phyloP scores from a whole-genome alignment of 805 yeast genomes.

The Tetrapisispora namnaoensis region DNA sequence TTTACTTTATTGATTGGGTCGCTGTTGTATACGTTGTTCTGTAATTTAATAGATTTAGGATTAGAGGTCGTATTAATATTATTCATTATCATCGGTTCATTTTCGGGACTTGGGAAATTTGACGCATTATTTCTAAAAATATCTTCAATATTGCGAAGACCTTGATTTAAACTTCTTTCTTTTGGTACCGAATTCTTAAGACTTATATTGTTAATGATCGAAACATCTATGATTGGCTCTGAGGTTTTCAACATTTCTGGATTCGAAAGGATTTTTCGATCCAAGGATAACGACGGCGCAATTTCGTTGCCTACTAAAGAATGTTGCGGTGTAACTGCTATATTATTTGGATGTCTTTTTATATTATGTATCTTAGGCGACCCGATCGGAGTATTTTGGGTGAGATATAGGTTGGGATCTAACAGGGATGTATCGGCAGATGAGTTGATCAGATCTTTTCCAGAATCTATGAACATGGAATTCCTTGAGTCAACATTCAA shows the following conservation, averaged over 20 bases:
- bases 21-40: not conserved
- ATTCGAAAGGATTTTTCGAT: not conserved
- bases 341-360: not conserved
- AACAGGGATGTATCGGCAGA: not conserved
- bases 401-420: not conserved
- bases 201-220: not conserved
- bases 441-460: not conserved
- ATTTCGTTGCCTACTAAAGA: not conserved
- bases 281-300: not conserved
- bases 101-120: constrained; percentile 3
- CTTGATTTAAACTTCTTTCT: not conserved
- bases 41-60: not conserved
- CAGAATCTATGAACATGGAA: not conserved
- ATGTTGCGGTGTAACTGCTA: not conserved
- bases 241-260: not conserved
- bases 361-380: not conserved
- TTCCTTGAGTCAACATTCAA: not conserved
- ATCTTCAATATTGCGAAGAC: not conserved
- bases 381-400: not conserved
- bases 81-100: constrained; percentile 2
- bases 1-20: not conserved
- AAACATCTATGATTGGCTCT: not conserved
- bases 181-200: not conserved
- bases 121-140: not conserved
- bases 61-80: constrained; percentile 1